These are phyloP conservation scores for Trichoderma asperelloides DNA, from an alignment of 495 filamentous ascomycete species.

Conservation along the genomic window DNA sequence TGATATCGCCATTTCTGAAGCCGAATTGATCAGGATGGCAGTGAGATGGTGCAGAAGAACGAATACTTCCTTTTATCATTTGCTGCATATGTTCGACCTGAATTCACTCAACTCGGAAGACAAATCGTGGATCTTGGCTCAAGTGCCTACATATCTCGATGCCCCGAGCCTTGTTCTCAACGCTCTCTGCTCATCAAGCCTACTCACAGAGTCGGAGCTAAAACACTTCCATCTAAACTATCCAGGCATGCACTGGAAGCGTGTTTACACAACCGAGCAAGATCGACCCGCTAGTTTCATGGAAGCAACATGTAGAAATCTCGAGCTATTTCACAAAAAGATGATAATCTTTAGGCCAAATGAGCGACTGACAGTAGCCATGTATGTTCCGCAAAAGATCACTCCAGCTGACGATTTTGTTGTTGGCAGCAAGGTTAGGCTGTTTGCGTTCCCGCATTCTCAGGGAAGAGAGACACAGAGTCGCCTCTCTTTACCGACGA, in stretches of 20 bases:
- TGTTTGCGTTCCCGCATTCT: slow-evolving; percentile 42
- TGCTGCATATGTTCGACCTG: slow-evolving; percentile 35
- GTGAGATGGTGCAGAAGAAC: slow-evolving; percentile 34
- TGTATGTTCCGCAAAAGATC: slow-evolving; percentile 40
- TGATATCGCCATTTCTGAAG: slow-evolving; percentile 36
- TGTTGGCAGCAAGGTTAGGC: slow-evolving; percentile 33
- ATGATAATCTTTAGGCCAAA: slow-evolving; percentile 37
- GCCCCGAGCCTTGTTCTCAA: slow-evolving; percentile 29
- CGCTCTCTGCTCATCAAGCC: slow-evolving; percentile 30
- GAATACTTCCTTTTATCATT: slow-evolving; percentile 21
- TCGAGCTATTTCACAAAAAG: slow-evolving; percentile 39
- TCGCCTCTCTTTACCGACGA: slow-evolving; percentile 31
- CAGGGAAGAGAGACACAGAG: slow-evolving; percentile 27
- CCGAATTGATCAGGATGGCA: slow-evolving; percentile 37
- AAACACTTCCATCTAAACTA: slow-evolving; percentile 28
- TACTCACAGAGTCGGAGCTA: slow-evolving; percentile 27
- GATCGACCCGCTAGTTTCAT: slow-evolving; percentile 35
- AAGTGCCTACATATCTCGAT: slow-evolving; percentile 23
- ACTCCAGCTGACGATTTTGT: slow-evolving; percentile 25
- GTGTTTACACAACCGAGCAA: slow-evolving; percentile 27
- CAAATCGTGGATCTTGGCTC: slow-evolving; percentile 32
- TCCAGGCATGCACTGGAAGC: slow-evolving; percentile 35
- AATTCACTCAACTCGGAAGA: slow-evolving; percentile 31
- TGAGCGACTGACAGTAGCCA: slow-evolving; percentile 37
- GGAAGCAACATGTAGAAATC: slow-evolving; percentile 18